Base-by-base conservation (phyloP, 805 yeast genomes). In the Ogataea trehaloabstinens region DNA sequence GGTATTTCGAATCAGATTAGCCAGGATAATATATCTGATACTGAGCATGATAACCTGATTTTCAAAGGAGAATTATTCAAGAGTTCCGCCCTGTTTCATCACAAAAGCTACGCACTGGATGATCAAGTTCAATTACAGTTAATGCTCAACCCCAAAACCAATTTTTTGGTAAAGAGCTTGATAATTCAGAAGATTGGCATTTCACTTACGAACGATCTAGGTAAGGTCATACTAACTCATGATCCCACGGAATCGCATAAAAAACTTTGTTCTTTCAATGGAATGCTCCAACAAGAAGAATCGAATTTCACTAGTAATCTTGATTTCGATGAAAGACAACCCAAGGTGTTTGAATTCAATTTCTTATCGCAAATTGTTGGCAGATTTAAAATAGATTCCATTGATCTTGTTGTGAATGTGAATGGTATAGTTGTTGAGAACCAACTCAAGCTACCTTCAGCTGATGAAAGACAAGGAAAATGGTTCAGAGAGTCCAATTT, bases 61-160 rank as follows among this genome's bases (percentile, higher is more conserved):
- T 32, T 46, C 20, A 51, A 46, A n/a, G 55, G 46, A 6, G 30
- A 41, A 1, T 15, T 59, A 11, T 48, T 56, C 28, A 38, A 38
- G 3, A 45, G 49, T 18, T 42, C 49, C 3, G 33, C 52, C 6
- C 40, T 51, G 3, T 54, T 58, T 40, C 37, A 44, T 21, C 31
- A 44, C 3, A 28, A 46, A 5, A 31, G 40, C 6, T 28, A 41
- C 15, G 41, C 58, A 5, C 30, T 57, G 11, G 51, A 48, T 19
- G 59, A 57, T n/a, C 27, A 39, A 2, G 38, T 51, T 5, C 19
- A 37, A 3, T 43, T 68, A 7, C 75, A 71, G 42, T 2, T 71
- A 5, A 41, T 42, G 1, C 29, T 71, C 16, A 44, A 42, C 5
- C 61, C 63, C 2, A 46, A 39, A n/a, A 45, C 53, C 20, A 63